These are phyloP conservation scores for Vigna radiata DNA, from an alignment of 306 rosid species.

Conservation along the genomic window DNA sequence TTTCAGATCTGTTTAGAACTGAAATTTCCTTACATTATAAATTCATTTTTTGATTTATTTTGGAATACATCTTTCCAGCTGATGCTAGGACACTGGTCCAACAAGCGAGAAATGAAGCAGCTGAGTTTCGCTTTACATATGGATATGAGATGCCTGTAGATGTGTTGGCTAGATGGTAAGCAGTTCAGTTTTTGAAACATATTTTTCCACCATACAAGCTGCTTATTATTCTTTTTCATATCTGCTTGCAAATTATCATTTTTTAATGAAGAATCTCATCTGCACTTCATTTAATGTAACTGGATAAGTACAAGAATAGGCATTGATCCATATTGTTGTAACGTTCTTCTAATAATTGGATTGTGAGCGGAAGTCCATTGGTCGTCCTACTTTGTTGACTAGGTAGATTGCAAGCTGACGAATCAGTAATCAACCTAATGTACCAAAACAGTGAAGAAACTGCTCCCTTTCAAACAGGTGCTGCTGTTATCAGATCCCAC, in stretches of 20 bases:
- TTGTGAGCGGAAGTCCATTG: background rate
- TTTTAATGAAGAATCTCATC: conserved; percentile 5
- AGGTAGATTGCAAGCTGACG: background rate
- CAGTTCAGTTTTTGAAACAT: conserved; percentile 3
- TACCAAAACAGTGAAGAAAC: conserved; percentile 10
- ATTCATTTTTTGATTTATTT: conserved; percentile 42
- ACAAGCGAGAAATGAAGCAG: conserved; percentile 99
- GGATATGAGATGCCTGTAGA: conserved; percentile 98
- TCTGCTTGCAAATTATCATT: conserved; percentile 12
- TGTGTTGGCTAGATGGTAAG: conserved; percentile 85
- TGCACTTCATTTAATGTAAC: conserved; percentile 1
- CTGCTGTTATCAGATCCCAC: background rate
- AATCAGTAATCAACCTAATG: background rate
- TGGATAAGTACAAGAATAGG: background rate
- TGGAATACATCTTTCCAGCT: conserved; percentile 62
- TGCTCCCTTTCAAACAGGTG: background rate
- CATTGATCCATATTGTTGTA: background rate
- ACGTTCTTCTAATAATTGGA: background rate
- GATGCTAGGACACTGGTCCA: conserved; percentile 96
- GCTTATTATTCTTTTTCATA: conserved; percentile 19
- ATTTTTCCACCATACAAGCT: conserved; percentile 3
- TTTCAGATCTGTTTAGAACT: conserved; percentile 3
- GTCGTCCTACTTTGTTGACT: background rate
- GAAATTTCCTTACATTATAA: conserved; percentile 9
- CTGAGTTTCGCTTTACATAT: conserved; percentile 90